Conservation (phyloP, 179 eudicot species). For the Silene vulgaris region DNA sequence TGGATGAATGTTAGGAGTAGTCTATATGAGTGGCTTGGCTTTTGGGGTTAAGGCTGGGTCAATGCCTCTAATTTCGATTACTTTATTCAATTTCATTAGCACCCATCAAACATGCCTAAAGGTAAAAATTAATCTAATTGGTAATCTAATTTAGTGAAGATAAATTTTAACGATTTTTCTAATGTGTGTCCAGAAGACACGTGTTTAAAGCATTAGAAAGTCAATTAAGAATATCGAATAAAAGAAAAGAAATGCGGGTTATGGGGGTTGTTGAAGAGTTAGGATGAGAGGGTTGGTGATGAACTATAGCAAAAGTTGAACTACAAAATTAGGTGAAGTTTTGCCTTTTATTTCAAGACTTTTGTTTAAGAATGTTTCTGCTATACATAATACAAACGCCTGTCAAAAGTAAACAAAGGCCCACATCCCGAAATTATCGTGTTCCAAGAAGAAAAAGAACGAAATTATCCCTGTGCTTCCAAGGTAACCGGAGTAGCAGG, state of each 20-base stretch:
- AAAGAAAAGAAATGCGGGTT: neutral
- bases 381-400: neutral
- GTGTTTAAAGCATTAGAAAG: too few species aligned
- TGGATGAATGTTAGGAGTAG: neutral
- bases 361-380: neutral
- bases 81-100: neutral
- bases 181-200: too few species aligned
- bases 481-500: neutral
- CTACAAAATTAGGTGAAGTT: neutral
- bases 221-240: too few species aligned
- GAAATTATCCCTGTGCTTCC: neutral
- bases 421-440: neutral
- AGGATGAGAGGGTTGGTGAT: conserved; percentile 14
- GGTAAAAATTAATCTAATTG: too few species aligned
- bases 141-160: too few species aligned
- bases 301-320: neutral
- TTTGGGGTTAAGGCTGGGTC: conserved; percentile 21
- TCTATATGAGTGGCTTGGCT: neutral
- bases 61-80: neutral
- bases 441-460: neutral
- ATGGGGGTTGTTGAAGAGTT: conserved; percentile 19
- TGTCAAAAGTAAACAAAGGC: neutral
- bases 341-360: conserved; percentile 6
- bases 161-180: too few species aligned
- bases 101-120: neutral